phyloP scores from a whole-genome alignment of 306 rosid genomes.

The Quercus robur region DNA sequence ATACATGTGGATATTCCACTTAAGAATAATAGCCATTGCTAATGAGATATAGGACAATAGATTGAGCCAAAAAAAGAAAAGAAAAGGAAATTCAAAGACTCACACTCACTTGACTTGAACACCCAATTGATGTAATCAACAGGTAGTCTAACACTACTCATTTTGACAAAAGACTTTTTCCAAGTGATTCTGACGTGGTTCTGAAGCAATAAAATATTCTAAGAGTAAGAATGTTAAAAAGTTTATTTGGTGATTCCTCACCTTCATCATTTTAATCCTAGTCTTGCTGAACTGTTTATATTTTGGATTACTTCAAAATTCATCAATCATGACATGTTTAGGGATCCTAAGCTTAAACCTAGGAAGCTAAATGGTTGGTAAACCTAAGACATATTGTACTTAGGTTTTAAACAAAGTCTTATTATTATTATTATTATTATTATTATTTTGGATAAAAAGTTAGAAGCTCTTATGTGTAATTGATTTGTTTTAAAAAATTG shows the following conservation, averaged over 20 bases:
- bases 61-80: background rate
- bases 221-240: background rate
- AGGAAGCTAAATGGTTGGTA: no score
- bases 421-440: no score
- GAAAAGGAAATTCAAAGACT: background rate
- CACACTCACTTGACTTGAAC: background rate
- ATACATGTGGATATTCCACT: background rate
- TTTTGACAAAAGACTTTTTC: background rate
- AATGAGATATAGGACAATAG: background rate
- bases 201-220: slow-evolving; percentile 8
- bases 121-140: background rate
- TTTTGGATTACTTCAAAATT: background rate
- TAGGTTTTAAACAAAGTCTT: no score
- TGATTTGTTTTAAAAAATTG: no score
- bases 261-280: background rate
- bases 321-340: background rate
- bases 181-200: background rate
- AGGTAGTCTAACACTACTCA: background rate
- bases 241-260: background rate
- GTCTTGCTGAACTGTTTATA: background rate
- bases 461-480: no score
- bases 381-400: no score
- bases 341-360: background rate
- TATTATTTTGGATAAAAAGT: no score
- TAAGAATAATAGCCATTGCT: background rate